Evolutionary conservation across 2,329 filamentous ascomycete species (phyloP).

Genomic region (Exophiala phaeomuriformis): DNA sequence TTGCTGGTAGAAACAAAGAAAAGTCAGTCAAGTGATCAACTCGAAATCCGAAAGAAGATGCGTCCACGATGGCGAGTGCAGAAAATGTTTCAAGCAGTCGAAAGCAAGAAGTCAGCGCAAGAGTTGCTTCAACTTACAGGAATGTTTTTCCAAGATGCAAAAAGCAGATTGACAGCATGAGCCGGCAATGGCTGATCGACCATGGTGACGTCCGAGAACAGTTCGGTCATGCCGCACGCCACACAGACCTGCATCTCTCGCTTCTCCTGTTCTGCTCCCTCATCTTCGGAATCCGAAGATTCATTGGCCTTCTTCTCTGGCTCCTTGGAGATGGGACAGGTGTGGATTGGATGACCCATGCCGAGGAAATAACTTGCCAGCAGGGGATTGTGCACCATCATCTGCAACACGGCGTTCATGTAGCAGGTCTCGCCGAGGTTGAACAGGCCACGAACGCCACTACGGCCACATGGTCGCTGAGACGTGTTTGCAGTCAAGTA

Average conservation of each 20-base stretch:
- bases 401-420: constrained; percentile 92
- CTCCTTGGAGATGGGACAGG: constrained; percentile 51
- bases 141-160: constrained; percentile 83
- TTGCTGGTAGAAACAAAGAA: constrained; percentile 40
- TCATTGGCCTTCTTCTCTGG: constrained; percentile 25
- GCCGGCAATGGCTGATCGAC: constrained; percentile 69
- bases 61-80: no score
- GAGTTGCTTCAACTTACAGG: constrained; percentile 45
- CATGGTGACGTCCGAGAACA: constrained; percentile 58
- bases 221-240: constrained; percentile 55
- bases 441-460: constrained; percentile 83
- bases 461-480: constrained; percentile 71
- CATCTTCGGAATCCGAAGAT: constrained; percentile 23
- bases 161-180: constrained; percentile 79
- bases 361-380: constrained; percentile 86
- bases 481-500: constrained; percentile 25
- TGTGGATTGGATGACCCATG: constrained; percentile 73
- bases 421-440: constrained; percentile 99
- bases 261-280: constrained; percentile 20
- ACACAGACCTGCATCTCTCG: constrained; percentile 43
- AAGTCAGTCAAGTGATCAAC: no score
- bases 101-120: background rate
- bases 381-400: constrained; percentile 85
- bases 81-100: no score
- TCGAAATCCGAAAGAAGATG: no score